Evolutionary conservation across 176 grass and related monocot genomes (phyloP), one percentile per base, ranked within the genome.

Genomic region (Guadua angustifolia): DNA sequence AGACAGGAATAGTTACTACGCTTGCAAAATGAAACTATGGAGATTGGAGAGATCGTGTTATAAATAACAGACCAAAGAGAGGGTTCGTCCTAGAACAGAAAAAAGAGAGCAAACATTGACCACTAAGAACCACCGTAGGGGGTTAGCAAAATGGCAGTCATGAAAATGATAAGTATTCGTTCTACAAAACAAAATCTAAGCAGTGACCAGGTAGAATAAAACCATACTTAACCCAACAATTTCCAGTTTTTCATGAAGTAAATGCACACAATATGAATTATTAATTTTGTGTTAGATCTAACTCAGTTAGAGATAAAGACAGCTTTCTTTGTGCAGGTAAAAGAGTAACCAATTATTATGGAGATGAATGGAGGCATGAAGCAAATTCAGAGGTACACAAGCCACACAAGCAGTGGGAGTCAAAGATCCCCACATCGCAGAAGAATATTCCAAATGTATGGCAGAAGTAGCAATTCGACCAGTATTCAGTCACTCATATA

Each of bases 381-480:
- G n/a, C 50, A 71, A 60, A 77, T 33, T 17, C 46, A 60, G 60
- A 74, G 39, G 50, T 4, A 73, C 65, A 73, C 73, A 78, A 68
- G 64, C 65, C 46, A 71, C 29, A 71, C 40, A 69, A 15, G 21
- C 57, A 51, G 22, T 12, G 73, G 36, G 33, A 61, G 69, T 75
- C 69, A 84, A 82, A 83, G 56, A 83, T 51, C 26, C 68, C 24
- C 45, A 10, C 67, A 49, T 68, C 66, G 8, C 43, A 69, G 55
- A 74, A 76, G 74, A 86, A 89, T 89, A 87, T 87, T 67, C 91
- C 9, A 4, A 60, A 59, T 73, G 61, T 0, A 58, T 29, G 75
- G 79, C 77, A 64, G 62, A 61, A 33, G 22, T 40, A 62, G 44
- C 56, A 78, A 81, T 44, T 52, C 44, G 38, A 50, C 10, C 76